phyloP scores from a whole-genome alignment of 805 yeast species.

The Yamadazyma kitorensis region DNA sequence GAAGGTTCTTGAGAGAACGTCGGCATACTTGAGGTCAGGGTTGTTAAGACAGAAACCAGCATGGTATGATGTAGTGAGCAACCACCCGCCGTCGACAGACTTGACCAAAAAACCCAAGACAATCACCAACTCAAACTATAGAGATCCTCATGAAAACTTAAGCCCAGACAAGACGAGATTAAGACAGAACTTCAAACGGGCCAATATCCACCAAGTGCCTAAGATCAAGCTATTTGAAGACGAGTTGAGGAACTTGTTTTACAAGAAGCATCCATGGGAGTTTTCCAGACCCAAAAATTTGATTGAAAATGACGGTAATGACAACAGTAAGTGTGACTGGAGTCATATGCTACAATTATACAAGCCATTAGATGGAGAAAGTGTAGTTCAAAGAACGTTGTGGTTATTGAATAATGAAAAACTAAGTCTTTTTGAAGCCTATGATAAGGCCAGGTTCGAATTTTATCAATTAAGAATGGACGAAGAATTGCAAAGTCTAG shows the following conservation, averaged over 20 bases:
- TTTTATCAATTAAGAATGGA: slow-evolving; percentile 84
- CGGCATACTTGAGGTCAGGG: slow-evolving; percentile 70
- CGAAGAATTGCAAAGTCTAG: slow-evolving; percentile 70
- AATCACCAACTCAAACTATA: slow-evolving; percentile 22
- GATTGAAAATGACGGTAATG: slow-evolving; percentile 71
- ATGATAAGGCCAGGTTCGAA: slow-evolving; percentile 83
- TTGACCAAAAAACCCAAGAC: slow-evolving; percentile 46
- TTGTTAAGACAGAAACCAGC: slow-evolving; percentile 71
- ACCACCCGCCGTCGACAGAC: slow-evolving; percentile 74
- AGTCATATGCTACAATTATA: slow-evolving; percentile 65
- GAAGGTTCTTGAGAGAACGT: slow-evolving; percentile 74
- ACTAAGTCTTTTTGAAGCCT: slow-evolving; percentile 56
- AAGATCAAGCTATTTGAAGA: slow-evolving; percentile 69
- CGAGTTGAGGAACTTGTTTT: slow-evolving; percentile 75
- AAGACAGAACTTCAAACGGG: slow-evolving; percentile 33
- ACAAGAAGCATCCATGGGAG: slow-evolving; percentile 98
- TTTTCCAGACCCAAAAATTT: slow-evolving; percentile 83
- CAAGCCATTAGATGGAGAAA: slow-evolving; percentile 84
- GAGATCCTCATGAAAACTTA: slow-evolving; percentile 23
- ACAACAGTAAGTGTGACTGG: slow-evolving; percentile 67
- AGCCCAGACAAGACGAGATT: slow-evolving; percentile 43
- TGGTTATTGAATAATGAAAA: slow-evolving; percentile 28
- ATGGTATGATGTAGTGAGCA: slow-evolving; percentile 85
- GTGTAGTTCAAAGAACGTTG: slow-evolving; percentile 44
- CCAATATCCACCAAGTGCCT: slow-evolving; percentile 49